phyloP scores from a whole-genome alignment of 73 alveolate genomes.

The Stentor roeselii region DNA sequence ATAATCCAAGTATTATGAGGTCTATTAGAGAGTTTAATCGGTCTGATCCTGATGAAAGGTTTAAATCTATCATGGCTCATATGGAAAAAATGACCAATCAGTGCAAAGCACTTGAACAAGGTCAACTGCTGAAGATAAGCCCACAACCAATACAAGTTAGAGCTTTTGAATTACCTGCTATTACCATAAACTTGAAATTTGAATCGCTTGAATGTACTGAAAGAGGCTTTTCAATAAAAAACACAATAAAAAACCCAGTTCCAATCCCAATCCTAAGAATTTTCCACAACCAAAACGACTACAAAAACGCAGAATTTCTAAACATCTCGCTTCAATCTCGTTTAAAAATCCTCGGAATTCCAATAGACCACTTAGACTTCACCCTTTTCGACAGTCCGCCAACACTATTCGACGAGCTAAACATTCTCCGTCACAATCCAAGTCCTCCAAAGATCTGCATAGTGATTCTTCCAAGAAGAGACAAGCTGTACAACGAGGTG shows the following conservation, averaged over 20 bases:
- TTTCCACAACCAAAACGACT: not conserved
- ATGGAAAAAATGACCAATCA: constrained; percentile 15
- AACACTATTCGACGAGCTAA: not conserved
- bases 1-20: not conserved
- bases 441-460: not conserved
- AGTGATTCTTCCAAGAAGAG: not conserved
- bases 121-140: not conserved
- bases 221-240: not conserved
- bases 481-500: not conserved
- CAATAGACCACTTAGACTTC: not conserved
- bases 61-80: not conserved
- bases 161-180: not conserved
- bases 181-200: not conserved
- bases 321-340: not conserved
- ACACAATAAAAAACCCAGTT: not conserved
- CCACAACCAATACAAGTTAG: not conserved
- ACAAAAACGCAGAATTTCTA: not conserved
- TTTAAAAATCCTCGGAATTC: not conserved
- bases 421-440: not conserved
- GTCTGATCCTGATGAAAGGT: not conserved
- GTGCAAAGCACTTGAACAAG: not conserved
- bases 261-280: not conserved
- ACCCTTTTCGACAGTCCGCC: not conserved
- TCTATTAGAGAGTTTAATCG: not conserved
- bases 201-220: not conserved